phyloP scores from a whole-genome alignment of 345 rosid genomes.

The Gossypium raimondii region DNA sequence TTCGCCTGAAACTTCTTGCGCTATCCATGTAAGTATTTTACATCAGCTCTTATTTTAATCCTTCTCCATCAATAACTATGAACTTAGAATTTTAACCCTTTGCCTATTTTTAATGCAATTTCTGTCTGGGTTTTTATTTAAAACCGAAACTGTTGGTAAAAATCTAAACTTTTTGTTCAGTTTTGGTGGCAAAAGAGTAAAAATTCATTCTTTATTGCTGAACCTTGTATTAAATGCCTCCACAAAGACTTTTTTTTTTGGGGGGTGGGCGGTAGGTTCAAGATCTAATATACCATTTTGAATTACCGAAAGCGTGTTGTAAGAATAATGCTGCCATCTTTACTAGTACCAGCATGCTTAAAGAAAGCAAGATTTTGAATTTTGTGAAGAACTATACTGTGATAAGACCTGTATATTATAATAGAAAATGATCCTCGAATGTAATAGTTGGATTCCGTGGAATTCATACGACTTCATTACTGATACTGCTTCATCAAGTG shows the following conservation, averaged over 20 bases:
- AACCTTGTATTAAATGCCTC: too few species aligned
- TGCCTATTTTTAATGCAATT: background rate
- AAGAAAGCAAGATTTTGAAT: constrained; percentile 65
- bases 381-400: constrained; percentile 71
- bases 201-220: too few species aligned
- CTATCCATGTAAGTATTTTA: background rate
- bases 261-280: constrained; percentile 38
- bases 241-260: too few species aligned
- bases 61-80: background rate
- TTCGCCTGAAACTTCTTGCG: background rate
- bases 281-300: constrained; percentile 80
- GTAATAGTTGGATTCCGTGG: constrained; percentile 79
- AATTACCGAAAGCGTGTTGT: constrained; percentile 77
- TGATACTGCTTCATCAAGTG: constrained; percentile 69
- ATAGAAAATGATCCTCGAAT: constrained; percentile 64
- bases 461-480: constrained; percentile 85
- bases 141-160: background rate
- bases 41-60: background rate
- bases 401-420: constrained; percentile 90
- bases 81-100: background rate
- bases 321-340: constrained; percentile 49
- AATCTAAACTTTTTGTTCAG: background rate
- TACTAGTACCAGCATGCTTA: constrained; percentile 75
- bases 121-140: background rate
- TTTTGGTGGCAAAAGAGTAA: background rate